A percentile compares a stretch with the other conserved stretches of the same genome.
phyloP scores from a whole-genome alignment of 495 filamentous ascomycete genomes.

The Neurospora sp. region DNA sequence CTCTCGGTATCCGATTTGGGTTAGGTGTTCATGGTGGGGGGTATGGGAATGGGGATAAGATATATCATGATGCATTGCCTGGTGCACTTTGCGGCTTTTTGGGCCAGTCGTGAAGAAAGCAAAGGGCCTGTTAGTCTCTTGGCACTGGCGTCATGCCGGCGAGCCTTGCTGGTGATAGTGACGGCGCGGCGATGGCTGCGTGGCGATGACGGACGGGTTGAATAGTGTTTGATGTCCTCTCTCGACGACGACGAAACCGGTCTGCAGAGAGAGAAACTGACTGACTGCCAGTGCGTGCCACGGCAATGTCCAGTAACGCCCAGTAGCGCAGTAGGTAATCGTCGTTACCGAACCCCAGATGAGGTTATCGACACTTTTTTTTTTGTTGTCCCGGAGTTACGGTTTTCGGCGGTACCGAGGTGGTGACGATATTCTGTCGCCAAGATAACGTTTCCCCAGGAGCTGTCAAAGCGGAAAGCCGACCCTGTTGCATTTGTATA shows the following conservation, averaged over 20 bases:
- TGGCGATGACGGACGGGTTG: neutral
- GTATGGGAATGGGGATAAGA: neutral
- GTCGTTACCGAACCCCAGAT: neutral
- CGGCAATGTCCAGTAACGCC: neutral
- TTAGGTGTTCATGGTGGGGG: neutral
- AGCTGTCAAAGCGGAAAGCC: neutral
- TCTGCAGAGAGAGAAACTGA: neutral
- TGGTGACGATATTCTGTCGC: neutral
- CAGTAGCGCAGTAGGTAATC: neutral
- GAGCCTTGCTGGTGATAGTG: neutral
- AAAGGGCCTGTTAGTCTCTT: neutral
- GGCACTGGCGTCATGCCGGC: neutral
- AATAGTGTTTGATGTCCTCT: neutral
- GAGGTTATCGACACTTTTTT: neutral
- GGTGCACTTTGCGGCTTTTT: neutral
- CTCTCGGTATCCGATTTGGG: neutral
- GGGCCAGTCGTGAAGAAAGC: neutral
- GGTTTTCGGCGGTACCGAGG: neutral
- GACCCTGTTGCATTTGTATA: neutral
- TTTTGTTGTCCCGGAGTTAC: neutral
- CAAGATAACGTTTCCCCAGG: neutral
- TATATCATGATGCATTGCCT: neutral
- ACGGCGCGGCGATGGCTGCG: neutral
- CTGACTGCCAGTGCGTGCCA: neutral
- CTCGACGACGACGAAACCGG: neutral